A percentile compares a stretch with the other conserved stretches of the same genome.
Conservation (phyloP, 441 rosid species). For the Francoa sonchifolia region DNA sequence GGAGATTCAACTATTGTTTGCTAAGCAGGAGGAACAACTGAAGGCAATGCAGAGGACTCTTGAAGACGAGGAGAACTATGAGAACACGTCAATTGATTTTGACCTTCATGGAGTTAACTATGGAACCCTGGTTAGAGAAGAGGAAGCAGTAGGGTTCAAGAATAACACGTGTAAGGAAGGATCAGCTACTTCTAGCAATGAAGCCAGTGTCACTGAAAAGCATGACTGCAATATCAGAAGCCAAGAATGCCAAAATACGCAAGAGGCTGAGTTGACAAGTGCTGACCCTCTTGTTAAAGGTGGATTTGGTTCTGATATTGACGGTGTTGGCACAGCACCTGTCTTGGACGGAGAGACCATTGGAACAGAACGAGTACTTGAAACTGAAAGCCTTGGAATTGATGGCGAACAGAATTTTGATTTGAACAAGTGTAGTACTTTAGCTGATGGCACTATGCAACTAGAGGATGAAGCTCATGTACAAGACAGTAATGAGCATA, state of each 20-base stretch:
- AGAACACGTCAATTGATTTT: slow-evolving; percentile 55
- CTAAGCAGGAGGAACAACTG: slow-evolving; percentile 92
- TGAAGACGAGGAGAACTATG: slow-evolving; percentile 88
- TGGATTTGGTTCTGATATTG: slow-evolving; percentile 80
- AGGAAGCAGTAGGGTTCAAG: slow-evolving; percentile 16
- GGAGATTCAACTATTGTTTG: slow-evolving; percentile 60
- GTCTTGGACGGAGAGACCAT: slow-evolving; percentile 43
- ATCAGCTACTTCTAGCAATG: slow-evolving; percentile 56
- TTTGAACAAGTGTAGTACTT: slow-evolving; percentile 23
- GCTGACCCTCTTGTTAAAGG: slow-evolving; percentile 32
- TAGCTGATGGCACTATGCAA: slow-evolving; percentile 70
- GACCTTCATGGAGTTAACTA: slow-evolving; percentile 27
- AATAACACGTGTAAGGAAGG: slow-evolving; percentile 23
- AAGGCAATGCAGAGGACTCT: slow-evolving; percentile 85
- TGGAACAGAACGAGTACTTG: slow-evolving; percentile 69
- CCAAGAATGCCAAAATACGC: slow-evolving; percentile 61
- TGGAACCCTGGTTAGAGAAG: slow-evolving; percentile 19
- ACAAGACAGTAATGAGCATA: slow-evolving; percentile 28
- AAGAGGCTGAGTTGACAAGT: slow-evolving; percentile 61
- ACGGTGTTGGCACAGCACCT: slow-evolving; percentile 49
- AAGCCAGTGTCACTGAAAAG: slow-evolving; percentile 72
- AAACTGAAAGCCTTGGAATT: slow-evolving; percentile 58
- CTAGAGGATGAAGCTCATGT: slow-evolving; percentile 51
- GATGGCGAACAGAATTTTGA: slow-evolving; percentile 29
- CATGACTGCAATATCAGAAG: slow-evolving; percentile 72